Evolutionary conservation across 108 stramenopile genomes (phyloP), one percentile per base, ranked within the genome.

Genomic region (Discostella stelligeroides): DNA sequence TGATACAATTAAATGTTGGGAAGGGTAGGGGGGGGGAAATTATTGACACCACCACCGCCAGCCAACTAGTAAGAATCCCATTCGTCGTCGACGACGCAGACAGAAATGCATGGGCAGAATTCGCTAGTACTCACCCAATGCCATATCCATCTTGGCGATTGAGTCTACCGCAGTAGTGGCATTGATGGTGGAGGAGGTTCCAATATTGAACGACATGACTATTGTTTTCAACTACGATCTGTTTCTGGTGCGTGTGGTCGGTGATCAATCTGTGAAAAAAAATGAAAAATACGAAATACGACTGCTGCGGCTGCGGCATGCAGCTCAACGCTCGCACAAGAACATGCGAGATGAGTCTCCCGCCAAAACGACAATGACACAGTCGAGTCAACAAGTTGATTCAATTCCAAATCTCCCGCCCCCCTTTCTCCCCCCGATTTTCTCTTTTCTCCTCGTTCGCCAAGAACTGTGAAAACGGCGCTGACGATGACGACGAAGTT

Each of bases 111-210:
- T 24, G 10, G 42, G n/a, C 43, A 45, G 12, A 45, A 20, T 0
- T 9, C 7, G 3, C 10, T 42, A 29, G 15, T 62, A 15, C 73
- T 37, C 53, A 75, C 73, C 73, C 18, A 75, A 51, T 48, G 73
- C 38, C 73, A 75, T 75, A 45, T 75, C 73, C 47, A 75, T 58
- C 40, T 65, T 75, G 34, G 65, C 14, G 30, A 28, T 27, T 3
- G 37, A 29, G 14, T 29, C 1, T 14, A 18, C 55, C 2, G 4
- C 43, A 4, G 43, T n/a, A 45, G 43, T 21, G 67, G 56, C 67
- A 28, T 53, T 54, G 53, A 56, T 54, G 51, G 60, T 60, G 38
- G 73, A 30, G 65, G 73, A 74, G 27, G 73, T 55, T 67, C 73
- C 73, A 24, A 75, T 60, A 49, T 39, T 57, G 59, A 75, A 75